These are phyloP conservation scores for Eimeria falciformis DNA, from an alignment of 169 alveolate genomes.

Conservation along the genomic window DNA sequence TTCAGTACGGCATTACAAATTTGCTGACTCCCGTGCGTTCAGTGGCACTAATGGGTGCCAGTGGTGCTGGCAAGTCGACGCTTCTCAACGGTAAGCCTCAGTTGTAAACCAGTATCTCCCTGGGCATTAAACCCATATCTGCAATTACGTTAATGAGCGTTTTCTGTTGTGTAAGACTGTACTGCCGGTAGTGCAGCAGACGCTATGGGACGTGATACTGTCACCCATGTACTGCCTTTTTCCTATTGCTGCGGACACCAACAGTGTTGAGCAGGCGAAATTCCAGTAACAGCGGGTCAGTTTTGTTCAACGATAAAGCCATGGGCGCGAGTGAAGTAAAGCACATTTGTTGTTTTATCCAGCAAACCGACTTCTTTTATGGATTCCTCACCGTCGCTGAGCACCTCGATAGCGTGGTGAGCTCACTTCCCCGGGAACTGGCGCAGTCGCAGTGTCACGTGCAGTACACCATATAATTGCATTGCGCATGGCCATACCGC, in stretches of 20 bases:
- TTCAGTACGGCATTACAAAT: background rate
- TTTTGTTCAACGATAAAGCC: slow-evolving; percentile 78
- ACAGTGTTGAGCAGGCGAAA: slow-evolving; percentile 79
- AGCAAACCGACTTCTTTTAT: slow-evolving; percentile 89
- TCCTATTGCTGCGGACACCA: background rate
- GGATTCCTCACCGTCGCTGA: slow-evolving; percentile 88
- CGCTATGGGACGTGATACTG: background rate
- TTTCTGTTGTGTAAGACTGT: background rate
- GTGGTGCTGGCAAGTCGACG: slow-evolving; percentile 92
- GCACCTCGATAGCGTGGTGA: slow-evolving; percentile 78
- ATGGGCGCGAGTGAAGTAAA: slow-evolving; percentile 79
- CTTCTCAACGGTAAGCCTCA: slow-evolving; percentile 80
- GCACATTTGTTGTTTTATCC: slow-evolving; percentile 87
- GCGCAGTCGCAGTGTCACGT: no score
- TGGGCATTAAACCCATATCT: background rate
- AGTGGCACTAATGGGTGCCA: slow-evolving; percentile 89
- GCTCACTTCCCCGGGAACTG: background rate
- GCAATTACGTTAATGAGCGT: background rate
- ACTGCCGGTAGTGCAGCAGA: no score
- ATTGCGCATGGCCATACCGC: no score
- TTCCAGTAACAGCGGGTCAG: slow-evolving; percentile 76
- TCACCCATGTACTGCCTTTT: no score
- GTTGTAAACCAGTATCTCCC: background rate
- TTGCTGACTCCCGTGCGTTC: slow-evolving; percentile 51
- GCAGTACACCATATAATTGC: no score